Conservation (phyloP, 192 early-diverging fungal genomes). For the Thoreauomyces humboldtii region DNA sequence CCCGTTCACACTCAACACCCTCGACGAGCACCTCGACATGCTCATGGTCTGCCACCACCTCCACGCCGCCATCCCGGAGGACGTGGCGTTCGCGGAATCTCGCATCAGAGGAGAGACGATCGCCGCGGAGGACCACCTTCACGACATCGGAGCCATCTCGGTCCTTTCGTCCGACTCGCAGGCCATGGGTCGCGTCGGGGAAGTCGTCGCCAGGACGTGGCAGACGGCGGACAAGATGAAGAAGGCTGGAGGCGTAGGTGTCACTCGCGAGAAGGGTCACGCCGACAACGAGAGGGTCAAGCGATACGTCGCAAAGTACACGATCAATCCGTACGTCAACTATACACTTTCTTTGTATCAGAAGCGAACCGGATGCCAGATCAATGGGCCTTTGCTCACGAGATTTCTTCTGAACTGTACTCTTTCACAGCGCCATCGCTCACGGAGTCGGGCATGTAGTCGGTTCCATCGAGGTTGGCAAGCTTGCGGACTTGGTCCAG, state of each 20-base stretch:
- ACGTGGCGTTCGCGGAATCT: conserved; percentile 95
- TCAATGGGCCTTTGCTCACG: too few relatives aligned
- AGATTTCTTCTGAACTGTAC: too few relatives aligned
- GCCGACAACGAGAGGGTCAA: conserved; percentile 87
- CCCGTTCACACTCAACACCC: conserved; percentile 91
- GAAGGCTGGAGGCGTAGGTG: conserved; percentile 53
- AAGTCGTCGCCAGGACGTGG: conserved; percentile 91
- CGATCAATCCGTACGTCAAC: conserved; percentile 95
- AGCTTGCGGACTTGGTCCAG: conserved; percentile 90
- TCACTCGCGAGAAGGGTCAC: conserved; percentile 31
- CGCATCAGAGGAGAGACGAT: conserved; percentile 97
- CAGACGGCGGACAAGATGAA: conserved; percentile 97
- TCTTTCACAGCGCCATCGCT: conserved; percentile 69
- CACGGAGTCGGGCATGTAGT: conserved; percentile 84
- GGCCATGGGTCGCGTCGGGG: conserved; percentile 96
- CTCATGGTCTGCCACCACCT: conserved; percentile 98
- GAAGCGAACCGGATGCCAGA: too few relatives aligned
- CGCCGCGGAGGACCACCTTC: conserved; percentile 93
- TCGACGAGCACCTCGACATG: conserved; percentile 99
- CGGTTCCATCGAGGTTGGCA: conserved; percentile 91
- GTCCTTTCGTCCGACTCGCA: conserved; percentile 93
- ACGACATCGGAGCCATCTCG: conserved; percentile 91
- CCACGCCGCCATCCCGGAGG: conserved; percentile 88
- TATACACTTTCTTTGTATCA: too few relatives aligned
- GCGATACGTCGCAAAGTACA: conserved; percentile 96